Percentiles rank a stretch among this genome's conserved stretches.
Conservation (phyloP, 1,139 yeast genomes). For the Debaryomyces nepalensis region DNA sequence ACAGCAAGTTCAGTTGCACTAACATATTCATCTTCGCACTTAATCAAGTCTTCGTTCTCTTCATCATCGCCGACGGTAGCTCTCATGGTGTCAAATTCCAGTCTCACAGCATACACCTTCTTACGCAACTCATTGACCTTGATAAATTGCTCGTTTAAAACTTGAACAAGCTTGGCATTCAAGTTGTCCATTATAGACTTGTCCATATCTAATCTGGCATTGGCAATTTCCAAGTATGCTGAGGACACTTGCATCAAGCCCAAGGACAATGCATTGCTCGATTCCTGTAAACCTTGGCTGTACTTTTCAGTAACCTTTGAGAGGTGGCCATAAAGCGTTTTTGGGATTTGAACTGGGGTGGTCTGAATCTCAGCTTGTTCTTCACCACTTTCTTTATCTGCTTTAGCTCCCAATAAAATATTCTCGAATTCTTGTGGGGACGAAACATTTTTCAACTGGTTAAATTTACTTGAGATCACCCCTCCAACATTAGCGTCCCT, state of each 20-base stretch:
- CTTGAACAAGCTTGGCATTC: conserved; percentile 54
- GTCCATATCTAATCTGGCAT: conserved; percentile 69
- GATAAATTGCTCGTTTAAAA: conserved; percentile 61
- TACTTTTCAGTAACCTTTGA: conserved; percentile 40
- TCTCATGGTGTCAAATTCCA: conserved; percentile 71
- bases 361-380: conserved; percentile 36
- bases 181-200: conserved; percentile 58
- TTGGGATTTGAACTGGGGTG: conserved; percentile 40
- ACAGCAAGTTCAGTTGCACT: conserved; percentile 77
- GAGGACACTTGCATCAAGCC: conserved; percentile 61
- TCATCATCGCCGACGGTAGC: conserved; percentile 39
- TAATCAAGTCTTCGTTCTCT: conserved; percentile 58
- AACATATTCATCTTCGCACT: conserved; percentile 76
- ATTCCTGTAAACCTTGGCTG: conserved; percentile 46
- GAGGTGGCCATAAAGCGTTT: conserved; percentile 52
- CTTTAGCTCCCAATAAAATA: conserved; percentile 39
- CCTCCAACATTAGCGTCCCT: conserved; percentile 68
- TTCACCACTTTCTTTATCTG: conserved; percentile 14
- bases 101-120: conserved; percentile 69
- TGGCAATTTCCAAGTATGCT: conserved; percentile 62
- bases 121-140: conserved; percentile 65
- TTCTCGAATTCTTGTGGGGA: conserved; percentile 69
- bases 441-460: conserved; percentile 61
- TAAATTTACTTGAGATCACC: conserved; percentile 55
- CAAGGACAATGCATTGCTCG: conserved; percentile 53